These are phyloP conservation scores for Linnemannia schmuckeri DNA, from an alignment of 192 early-diverging fungal species.

Conservation along the genomic window DNA sequence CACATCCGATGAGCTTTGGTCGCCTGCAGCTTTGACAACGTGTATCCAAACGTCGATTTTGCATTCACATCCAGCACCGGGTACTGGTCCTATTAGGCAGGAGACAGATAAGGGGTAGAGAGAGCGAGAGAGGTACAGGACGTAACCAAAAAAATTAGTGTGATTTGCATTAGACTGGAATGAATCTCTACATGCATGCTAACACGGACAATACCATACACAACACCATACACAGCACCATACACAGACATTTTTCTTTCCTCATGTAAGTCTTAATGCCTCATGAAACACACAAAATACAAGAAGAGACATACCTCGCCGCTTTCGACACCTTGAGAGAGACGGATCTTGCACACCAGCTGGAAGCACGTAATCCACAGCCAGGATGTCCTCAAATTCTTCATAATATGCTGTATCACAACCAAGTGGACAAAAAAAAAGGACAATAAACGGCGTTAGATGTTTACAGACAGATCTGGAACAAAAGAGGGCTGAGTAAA, in stretches of 20 bases:
- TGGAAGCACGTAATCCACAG: constrained; percentile 53
- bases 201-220: not conserved
- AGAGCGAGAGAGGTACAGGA: too few relatives aligned
- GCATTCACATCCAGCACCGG: constrained; percentile 84
- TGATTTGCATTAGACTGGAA: not conserved
- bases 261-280: not conserved
- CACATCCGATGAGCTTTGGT: constrained; percentile 88
- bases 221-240: not conserved
- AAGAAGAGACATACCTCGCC: constrained; percentile 32
- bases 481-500: not conserved
- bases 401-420: constrained; percentile 49
- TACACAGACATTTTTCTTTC: not conserved
- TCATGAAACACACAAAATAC: not conserved
- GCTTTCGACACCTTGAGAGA: constrained; percentile 41
- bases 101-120: not conserved
- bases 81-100: constrained; percentile 62
- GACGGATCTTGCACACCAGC: constrained; percentile 48
- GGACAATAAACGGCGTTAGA: not conserved
- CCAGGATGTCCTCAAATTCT: constrained; percentile 48
- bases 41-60: constrained; percentile 76
- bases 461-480: not conserved
- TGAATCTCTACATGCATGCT: not conserved
- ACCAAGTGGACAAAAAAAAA: constrained; percentile 3
- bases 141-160: constrained; percentile 4
- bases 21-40: constrained; percentile 83